A percentile compares a stretch with the other conserved stretches of the same genome.
These are phyloP conservation scores for Parietichytrium sp. DNA, from an alignment of 108 stramenopile species.

Conservation along the genomic window DNA sequence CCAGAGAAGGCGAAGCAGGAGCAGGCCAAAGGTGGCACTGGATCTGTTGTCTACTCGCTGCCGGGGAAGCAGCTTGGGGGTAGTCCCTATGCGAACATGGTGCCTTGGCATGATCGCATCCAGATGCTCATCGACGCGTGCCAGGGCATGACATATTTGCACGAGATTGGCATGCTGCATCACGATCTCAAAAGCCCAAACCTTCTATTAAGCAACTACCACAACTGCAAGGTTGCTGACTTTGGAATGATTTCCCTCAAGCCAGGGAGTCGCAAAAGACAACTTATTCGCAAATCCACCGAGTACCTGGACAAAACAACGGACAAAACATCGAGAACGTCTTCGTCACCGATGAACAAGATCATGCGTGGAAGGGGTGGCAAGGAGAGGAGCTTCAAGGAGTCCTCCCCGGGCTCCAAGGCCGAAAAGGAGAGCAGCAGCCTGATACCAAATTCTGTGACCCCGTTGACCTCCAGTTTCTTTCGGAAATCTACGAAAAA, in stretches of 20 bases:
- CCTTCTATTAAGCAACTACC: constrained; percentile 76
- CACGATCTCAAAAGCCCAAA: constrained; percentile 87
- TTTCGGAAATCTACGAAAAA: neutral
- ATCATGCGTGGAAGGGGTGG: too few relatives aligned
- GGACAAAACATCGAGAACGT: too few relatives aligned
- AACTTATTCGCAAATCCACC: constrained; percentile 17
- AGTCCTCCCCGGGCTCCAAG: too few relatives aligned
- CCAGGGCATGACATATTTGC: constrained; percentile 88
- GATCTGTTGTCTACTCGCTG: too few relatives aligned
- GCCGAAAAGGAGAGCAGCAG: too few relatives aligned
- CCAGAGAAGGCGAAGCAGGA: neutral
- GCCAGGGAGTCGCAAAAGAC: neutral
- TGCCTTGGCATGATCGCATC: constrained; percentile 62
- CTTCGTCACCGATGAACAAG: too few relatives aligned
- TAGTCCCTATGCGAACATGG: constrained; percentile 60
- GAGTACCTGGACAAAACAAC: neutral
- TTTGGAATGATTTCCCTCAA: constrained; percentile 85
- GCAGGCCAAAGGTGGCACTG: neutral
- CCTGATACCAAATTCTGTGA: too few relatives aligned
- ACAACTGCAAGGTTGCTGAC: constrained; percentile 85
- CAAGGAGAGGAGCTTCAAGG: too few relatives aligned
- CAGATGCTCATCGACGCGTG: constrained; percentile 72
- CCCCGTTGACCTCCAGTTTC: too few relatives aligned
- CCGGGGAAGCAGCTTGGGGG: too few relatives aligned
- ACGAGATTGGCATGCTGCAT: constrained; percentile 84